A percentile compares a stretch with the other conserved stretches of the same genome.
These are phyloP conservation scores for Lithospermum erythrorhizon DNA, from an alignment of 257 asterid species.

Conservation along the genomic window DNA sequence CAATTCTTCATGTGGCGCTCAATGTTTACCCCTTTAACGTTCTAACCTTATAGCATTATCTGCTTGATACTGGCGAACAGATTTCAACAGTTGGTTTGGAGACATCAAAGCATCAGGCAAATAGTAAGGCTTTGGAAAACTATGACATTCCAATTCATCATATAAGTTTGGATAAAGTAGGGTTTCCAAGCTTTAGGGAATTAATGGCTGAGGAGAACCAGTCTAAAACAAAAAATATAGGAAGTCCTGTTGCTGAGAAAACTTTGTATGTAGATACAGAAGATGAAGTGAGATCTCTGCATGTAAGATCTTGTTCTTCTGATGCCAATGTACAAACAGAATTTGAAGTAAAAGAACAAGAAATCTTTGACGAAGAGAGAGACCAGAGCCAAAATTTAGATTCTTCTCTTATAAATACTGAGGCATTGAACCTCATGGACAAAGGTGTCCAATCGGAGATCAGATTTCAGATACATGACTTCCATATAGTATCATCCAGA, in stretches of 20 bases:
- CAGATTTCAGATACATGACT: slow-evolving; percentile 17
- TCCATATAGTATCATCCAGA: slow-evolving; percentile 11
- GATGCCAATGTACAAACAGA: slow-evolving; percentile 10
- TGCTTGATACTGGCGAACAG: no score
- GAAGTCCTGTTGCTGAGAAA: slow-evolving; percentile 39
- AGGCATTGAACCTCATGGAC: slow-evolving; percentile 15
- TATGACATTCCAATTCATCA: slow-evolving; percentile 5
- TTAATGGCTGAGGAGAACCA: slow-evolving; percentile 27
- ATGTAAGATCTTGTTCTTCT: slow-evolving; percentile 18
- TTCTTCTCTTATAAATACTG: slow-evolving; percentile 13
- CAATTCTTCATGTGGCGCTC: no score
- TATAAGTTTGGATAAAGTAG: slow-evolving; percentile 11
- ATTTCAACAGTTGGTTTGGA: slow-evolving; percentile 24
- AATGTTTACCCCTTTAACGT: no score
- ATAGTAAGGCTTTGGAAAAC: slow-evolving; percentile 12
- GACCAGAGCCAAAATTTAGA: slow-evolving; percentile 20
- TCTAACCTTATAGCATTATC: no score
- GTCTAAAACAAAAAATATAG: slow-evolving; percentile 14
- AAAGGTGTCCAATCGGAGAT: slow-evolving; percentile 12
- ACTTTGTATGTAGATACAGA: slow-evolving; percentile 55
- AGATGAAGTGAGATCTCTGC: slow-evolving; percentile 27
- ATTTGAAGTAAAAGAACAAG: slow-evolving; percentile 13
- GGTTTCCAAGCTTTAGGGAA: slow-evolving; percentile 32
- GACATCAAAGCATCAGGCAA: slow-evolving; percentile 17
- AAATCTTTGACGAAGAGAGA: slow-evolving; percentile 10